Evolutionary conservation across 2,329 filamentous ascomycete species (phyloP), one percentile per base, ranked within the genome.

Genomic region (Simplicillium aogashimaense): DNA sequence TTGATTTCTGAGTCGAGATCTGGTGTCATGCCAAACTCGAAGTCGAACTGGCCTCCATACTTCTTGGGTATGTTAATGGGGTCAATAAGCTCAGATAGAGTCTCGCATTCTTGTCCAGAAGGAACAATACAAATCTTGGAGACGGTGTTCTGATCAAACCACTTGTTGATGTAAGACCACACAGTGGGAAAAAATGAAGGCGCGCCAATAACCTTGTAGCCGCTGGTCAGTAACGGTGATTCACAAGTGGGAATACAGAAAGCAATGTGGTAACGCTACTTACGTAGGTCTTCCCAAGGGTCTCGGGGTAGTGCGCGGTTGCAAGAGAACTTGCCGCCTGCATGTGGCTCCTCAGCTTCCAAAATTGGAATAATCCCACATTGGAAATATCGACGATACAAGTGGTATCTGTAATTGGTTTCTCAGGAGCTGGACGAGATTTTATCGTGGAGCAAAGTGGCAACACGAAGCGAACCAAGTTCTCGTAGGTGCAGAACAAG

Each of bases 81-180:
- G 39, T 94, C 83, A 57, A 97, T 87, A 63, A 90, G 95, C 40
- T 77, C 70, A 47, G 81, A 75, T 18, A 97, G 76, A 2, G 86
- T 90, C 13, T 81, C 67, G 50, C 81, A 75, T 39, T 94, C 82
- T 60, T 94, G 86, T 41, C 75, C 57, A 8, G 77, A 68, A 36
- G 72, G 72, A 40, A 97, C 76, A 51, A 97, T 92, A 60, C 94
- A 95, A 59, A 97, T 95, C 67, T 97, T 97, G 53, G 86, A 92
- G 3, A 88, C 86, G 29, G 90, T 95, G 46, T 88, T 87, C 7
- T 89, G 89, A 64, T 89, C 84, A 55, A 95, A 95, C 88, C 89
- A 95, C 54, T 84, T 82, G 71, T 94, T 94, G 64, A 94, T 76
- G 87, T 88, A 95, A 49, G 85, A 80, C 89, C 89, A 90, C 44